Evolutionary conservation across 805 yeast genomes (phyloP).

Genomic region (Wickerhamomyces silvicola): DNA sequence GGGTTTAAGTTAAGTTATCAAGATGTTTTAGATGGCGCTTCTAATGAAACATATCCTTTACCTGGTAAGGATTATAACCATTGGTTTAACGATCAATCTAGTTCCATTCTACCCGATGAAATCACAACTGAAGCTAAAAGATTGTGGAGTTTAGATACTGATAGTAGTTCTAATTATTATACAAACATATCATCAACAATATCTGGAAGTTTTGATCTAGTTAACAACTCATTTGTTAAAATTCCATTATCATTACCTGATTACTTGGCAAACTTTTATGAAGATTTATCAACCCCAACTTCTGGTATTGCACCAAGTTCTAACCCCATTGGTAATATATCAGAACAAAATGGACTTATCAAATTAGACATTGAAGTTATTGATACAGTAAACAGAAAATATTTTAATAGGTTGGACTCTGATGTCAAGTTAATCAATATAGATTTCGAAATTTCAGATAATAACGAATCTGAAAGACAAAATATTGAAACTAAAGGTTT

Average conservation of each 20-base stretch:
- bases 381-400: constrained; percentile 13
- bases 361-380: constrained; percentile 13
- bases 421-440: constrained; percentile 33
- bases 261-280: constrained; percentile 13
- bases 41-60: constrained; percentile 52
- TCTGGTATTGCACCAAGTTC: constrained; percentile 1
- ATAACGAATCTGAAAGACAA: constrained; percentile 43
- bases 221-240: constrained; percentile 9
- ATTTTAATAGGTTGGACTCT: constrained; percentile 29
- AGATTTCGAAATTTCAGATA: constrained; percentile 32
- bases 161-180: constrained; percentile 19
- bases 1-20: constrained; percentile 64
- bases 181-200: constrained; percentile 44
- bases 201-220: constrained; percentile 33
- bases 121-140: constrained; percentile 40
- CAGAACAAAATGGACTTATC: constrained; percentile 26
- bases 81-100: constrained; percentile 43
- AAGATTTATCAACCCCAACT: constrained; percentile 9
- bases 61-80: constrained; percentile 36
- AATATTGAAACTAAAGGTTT: constrained; percentile 49
- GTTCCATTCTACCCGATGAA: constrained; percentile 54
- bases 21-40: constrained; percentile 43
- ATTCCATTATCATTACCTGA: constrained; percentile 18
- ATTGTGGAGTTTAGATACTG: constrained; percentile 43
- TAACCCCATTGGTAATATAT: constrained; percentile 24